Evolutionary conservation across 2,329 filamentous ascomycete genomes (phyloP).

Genomic region (Aspergillus felis): DNA sequence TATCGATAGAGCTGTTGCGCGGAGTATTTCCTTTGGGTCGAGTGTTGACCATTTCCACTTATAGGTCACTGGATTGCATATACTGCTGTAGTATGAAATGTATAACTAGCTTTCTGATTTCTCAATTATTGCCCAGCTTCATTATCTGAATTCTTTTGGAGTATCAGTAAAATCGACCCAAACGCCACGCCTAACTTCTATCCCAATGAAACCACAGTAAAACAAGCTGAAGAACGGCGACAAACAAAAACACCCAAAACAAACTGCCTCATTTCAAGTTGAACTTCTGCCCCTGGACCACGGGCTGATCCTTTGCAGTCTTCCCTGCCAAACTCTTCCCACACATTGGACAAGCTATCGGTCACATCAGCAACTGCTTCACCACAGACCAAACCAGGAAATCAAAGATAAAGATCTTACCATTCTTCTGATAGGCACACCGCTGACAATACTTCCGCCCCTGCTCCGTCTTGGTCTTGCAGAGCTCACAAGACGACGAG

Average conservation of each 20-base stretch:
- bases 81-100: constrained; percentile 34
- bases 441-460: constrained; percentile 59
- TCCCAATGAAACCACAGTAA: not conserved
- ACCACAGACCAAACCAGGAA: not conserved
- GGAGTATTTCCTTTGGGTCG: not conserved
- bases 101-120: constrained; percentile 34
- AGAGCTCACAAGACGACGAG: constrained; percentile 57
- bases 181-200: constrained; percentile 13
- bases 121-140: constrained; percentile 9
- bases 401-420: constrained; percentile 36
- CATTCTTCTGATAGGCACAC: constrained; percentile 60
- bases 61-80: constrained; percentile 30
- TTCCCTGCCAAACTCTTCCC: constrained; percentile 53
- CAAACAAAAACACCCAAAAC: constrained; percentile 1
- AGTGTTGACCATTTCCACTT: constrained; percentile 4
- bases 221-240: not conserved
- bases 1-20: constrained; percentile 11
- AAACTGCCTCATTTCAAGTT: constrained; percentile 52
- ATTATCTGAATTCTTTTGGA: not conserved
- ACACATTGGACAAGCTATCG: constrained; percentile 59
- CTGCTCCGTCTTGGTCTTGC: constrained; percentile 62
- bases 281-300: constrained; percentile 60
- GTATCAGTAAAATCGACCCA: not conserved
- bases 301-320: constrained; percentile 45
- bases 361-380: constrained; percentile 13